These are phyloP conservation scores for Salix brachista DNA, from an alignment of 345 rosid genomes.

Conservation along the genomic window DNA sequence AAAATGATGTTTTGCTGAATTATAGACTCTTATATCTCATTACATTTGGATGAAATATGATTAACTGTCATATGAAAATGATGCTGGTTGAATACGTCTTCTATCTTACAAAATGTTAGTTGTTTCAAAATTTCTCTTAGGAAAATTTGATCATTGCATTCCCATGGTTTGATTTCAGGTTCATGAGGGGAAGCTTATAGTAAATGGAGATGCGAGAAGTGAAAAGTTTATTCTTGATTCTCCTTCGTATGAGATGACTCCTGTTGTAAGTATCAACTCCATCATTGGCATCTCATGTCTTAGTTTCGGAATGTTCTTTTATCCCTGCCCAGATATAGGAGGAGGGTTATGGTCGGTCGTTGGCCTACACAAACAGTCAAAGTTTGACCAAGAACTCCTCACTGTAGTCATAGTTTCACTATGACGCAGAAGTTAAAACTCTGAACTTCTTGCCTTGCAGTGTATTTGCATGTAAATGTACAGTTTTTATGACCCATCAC, in stretches of 20 bases:
- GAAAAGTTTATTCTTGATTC: conserved; percentile 71
- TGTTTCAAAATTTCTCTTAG: neutral
- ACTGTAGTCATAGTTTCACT: neutral
- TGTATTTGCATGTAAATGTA: neutral
- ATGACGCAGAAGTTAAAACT: neutral
- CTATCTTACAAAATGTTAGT: neutral
- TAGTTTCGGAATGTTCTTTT: neutral
- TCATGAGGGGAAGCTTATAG: conserved; percentile 60
- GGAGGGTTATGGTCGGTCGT: neutral
- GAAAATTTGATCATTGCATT: neutral
- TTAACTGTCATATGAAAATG: neutral
- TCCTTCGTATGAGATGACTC: conserved; percentile 76
- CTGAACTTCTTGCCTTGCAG: neutral
- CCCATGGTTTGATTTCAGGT: conserved; percentile 44
- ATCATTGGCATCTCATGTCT: neutral
- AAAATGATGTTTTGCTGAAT: neutral
- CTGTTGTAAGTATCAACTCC: conserved; percentile 50
- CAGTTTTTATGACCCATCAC: neutral
- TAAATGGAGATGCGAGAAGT: conserved; percentile 61
- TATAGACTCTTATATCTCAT: too few relatives aligned
- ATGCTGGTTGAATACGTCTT: neutral
- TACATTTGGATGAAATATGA: too few relatives aligned
- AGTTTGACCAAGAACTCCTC: neutral
- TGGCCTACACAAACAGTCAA: neutral
- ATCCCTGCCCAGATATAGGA: neutral